Base-by-base conservation (phyloP, 345 rosid species). In the Hypericum androsaemum region DNA sequence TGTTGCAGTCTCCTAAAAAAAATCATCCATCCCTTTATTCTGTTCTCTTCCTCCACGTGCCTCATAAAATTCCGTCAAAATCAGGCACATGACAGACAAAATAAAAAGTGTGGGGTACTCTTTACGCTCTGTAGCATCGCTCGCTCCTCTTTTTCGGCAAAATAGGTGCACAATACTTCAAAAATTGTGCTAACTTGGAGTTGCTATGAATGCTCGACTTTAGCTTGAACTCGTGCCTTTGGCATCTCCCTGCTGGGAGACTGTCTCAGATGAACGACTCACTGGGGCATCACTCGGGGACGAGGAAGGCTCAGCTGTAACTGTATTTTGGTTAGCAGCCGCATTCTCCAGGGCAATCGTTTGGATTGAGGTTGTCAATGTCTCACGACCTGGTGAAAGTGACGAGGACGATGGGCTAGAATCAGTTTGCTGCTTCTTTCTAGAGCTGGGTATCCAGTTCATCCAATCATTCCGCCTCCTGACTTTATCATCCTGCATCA, bases 401-500 rank as follows among this genome's bases (percentile, higher is more conserved):
- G n/a, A n/a, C 0, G 54, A 50, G 37, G 76, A 58, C 11, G 56
- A 51, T 36, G 35, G 38, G 39, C 67, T 62, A 5, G 56, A 50
- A 28, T 69, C 79, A 6, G 70, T 15, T 15, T 64, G 22, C 64
- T 47, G 56, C 41, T 55, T 54, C 41, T 55, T 54, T 45, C 54
- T 52, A 13, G 66, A 41, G 15, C 54, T 36, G 16, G 53, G 40
- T 6, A 74, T 49, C 80, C 82, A 78, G 62, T 69, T 73, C 70
- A 47, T 66, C 88, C 88, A 81, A 52, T 66, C 82, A 52, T 54
- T 52, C 40, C 71, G 78, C 64, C 80, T 74, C 74, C 88, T 81
- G 59, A 81, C 41, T 52, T 50, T 81, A 6, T 71, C 77, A 50
- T 69, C 77, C 88, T 81, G 72, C 15, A 54, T 44, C 12, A 10